A percentile compares a stretch with the other conserved stretches of the same genome.
Conservation (phyloP, 163 green algal species). For the Scenedesmus sp. region DNA sequence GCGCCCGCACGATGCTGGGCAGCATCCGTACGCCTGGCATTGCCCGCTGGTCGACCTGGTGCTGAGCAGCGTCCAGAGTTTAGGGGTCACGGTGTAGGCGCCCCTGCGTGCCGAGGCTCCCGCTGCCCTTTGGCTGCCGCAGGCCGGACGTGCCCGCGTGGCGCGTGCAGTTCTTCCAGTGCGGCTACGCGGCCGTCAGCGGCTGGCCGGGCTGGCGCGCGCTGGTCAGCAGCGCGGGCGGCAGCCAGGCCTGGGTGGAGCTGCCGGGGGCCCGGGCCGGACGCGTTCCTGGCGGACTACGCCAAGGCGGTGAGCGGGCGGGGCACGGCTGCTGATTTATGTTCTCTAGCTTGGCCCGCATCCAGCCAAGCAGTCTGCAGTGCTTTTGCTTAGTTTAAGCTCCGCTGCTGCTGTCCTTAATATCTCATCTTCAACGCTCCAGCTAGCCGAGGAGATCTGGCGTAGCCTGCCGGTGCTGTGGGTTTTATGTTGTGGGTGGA, state of each 20-base stretch:
- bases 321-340: no score
- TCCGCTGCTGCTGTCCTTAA: background rate
- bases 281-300: slow-evolving; percentile 36
- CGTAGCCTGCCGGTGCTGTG: no score
- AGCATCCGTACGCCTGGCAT: no score
- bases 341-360: background rate
- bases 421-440: no score
- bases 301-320: slow-evolving; percentile 14
- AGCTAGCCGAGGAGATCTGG: no score
- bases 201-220: slow-evolving; percentile 49
- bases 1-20: no score
- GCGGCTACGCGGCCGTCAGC: slow-evolving; percentile 54
- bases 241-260: slow-evolving; percentile 63
- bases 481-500: slow-evolving; percentile 60
- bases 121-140: background rate
- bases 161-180: slow-evolving; percentile 73
- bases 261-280: slow-evolving; percentile 58
- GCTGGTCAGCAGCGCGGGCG: slow-evolving; percentile 36
- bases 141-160: slow-evolving; percentile 56
- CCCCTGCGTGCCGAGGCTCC: no score
- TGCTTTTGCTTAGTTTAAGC: background rate
- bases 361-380: background rate
- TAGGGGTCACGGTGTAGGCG: no score
- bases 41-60: no score
- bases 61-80: no score